These are phyloP conservation scores for Podospora tetraspora DNA, from an alignment of 495 filamentous ascomycete genomes.

Conservation along the genomic window DNA sequence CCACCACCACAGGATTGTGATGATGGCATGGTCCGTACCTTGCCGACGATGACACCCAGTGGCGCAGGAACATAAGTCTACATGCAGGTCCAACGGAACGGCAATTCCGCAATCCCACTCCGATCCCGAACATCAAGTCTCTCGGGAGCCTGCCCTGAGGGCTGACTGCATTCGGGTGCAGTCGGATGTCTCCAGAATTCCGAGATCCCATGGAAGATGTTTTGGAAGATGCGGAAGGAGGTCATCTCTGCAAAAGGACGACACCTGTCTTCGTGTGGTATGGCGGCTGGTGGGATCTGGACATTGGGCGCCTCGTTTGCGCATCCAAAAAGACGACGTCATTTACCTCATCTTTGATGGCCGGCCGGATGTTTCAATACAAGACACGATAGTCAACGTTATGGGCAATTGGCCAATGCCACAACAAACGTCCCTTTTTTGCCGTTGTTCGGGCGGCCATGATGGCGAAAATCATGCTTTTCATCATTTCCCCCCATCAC, in stretches of 20 bases:
- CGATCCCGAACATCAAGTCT: not conserved
- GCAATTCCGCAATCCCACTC: not conserved
- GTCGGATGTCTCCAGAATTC: not conserved
- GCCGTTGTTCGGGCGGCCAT: too few relatives aligned
- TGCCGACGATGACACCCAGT: not conserved
- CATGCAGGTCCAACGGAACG: not conserved
- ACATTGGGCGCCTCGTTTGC: not conserved
- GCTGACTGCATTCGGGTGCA: not conserved
- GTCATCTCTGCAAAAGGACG: not conserved
- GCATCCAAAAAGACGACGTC: not conserved
- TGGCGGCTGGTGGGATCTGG: not conserved
- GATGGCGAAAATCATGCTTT: too few relatives aligned
- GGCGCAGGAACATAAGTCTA: not conserved
- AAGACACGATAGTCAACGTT: not conserved
- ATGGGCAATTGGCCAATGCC: not conserved
- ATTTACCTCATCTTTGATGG: not conserved
- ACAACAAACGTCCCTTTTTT: not conserved
- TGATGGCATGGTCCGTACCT: not conserved
- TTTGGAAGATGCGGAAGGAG: not conserved
- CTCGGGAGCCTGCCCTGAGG: not conserved
- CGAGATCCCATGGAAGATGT: not conserved
- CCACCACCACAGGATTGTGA: not conserved
- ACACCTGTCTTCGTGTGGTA: not conserved
- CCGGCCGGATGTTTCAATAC: not conserved
- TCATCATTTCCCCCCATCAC: too few relatives aligned